Base-by-base conservation (phyloP, 202 grass and related monocot species). In the Setaria viridis region DNA sequence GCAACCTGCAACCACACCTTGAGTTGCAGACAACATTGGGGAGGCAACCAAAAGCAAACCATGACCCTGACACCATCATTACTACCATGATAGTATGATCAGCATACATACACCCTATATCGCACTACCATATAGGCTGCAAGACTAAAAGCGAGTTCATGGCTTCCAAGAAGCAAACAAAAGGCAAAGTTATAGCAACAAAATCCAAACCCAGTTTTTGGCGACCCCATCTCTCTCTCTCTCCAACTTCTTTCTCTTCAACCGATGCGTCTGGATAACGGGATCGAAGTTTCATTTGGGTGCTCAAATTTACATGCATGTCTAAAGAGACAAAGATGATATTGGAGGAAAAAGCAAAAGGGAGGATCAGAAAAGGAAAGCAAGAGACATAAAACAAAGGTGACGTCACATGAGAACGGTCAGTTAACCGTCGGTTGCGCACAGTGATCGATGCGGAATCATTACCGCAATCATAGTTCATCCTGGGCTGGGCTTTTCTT, bases 321-420 rank as follows among this genome's bases (percentile, higher is more conserved):
- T 69, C 62, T 81, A 95, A 93, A 95, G 90, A 84, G 83, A 77
- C 84, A 91, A 95, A 91, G 88, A 62, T 82, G 54, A 25, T 84
- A 82, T 77, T 80, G 49, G 59, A 75, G 45, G 55, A 35, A 85
- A 85, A 85, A 88, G 70, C 51, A 75, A 88, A 85, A 81, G 70
- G 77, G 37, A 19, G 25, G 74, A 80, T 50, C 51, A 45, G 59
- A 70, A 68, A 87, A 71, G 82, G 69, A 78, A 65, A 87, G 77
- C 72, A 25, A 29, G 63, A 64, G 35, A 72, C 30, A 85, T 20
- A 85, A 86, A 89, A 67, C 84, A 90, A 95, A 89, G 85, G 84
- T 87, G 88, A 85, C 86, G 86, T 85, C 85, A 88, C 83, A 85
- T 80, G 62, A 43, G 55, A 80, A 90, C 76, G 68, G 62, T 77